Conservation (phyloP, 2,329 filamentous ascomycete genomes). For the Cryphonectria naterciae region DNA sequence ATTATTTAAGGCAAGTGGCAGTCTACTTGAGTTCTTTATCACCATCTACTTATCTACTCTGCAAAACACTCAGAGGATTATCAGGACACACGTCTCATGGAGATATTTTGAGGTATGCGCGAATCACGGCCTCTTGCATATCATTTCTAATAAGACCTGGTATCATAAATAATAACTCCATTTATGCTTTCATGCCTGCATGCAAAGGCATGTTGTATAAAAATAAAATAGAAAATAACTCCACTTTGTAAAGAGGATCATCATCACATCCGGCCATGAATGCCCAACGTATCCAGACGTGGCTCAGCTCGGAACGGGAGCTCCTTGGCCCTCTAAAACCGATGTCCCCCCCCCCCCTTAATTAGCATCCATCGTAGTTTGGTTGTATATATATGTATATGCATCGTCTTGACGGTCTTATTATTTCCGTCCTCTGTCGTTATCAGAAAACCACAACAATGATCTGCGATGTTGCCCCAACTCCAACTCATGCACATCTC, state of each 20-base stretch:
- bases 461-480: background rate
- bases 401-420: background rate
- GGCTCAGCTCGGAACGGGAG: background rate
- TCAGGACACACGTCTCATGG: background rate
- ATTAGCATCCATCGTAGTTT: background rate
- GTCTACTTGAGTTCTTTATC: no score
- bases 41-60: no score
- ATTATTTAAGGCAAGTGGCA: no score
- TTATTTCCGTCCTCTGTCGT: no score
- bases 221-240: background rate
- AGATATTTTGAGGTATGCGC: background rate
- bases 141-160: background rate
- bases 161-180: background rate
- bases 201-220: no score
- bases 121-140: background rate
- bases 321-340: background rate
- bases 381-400: background rate
- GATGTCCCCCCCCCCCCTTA: background rate
- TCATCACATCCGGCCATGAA: background rate
- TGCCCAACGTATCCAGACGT: slow-evolving; percentile 7
- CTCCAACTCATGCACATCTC: background rate
- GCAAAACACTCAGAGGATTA: no score
- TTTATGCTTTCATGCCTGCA: background rate
- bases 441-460: background rate
- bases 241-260: background rate